phyloP scores from a whole-genome alignment of 2,329 filamentous ascomycete genomes.

The Colletotrichum gigasporum region DNA sequence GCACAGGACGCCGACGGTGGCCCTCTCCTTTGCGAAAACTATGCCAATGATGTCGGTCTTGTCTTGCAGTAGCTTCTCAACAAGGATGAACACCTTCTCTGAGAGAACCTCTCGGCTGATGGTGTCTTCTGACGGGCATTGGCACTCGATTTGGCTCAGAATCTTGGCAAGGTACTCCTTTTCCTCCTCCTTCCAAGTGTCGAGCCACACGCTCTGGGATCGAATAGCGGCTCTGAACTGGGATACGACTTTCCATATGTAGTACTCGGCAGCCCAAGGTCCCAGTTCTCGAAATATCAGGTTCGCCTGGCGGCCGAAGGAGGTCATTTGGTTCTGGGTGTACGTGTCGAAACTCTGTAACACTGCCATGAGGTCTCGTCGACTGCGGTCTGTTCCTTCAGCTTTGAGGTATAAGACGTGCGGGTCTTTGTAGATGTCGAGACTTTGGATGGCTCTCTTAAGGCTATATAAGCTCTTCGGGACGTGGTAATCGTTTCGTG shows the following conservation, averaged over 20 bases:
- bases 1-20: slow-evolving; percentile 67
- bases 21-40: slow-evolving; percentile 73
- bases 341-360: slow-evolving; percentile 59
- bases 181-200: slow-evolving; percentile 58
- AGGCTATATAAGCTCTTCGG: slow-evolving; percentile 54
- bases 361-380: slow-evolving; percentile 47
- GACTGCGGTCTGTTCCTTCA: slow-evolving; percentile 51
- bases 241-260: slow-evolving; percentile 61
- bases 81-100: slow-evolving; percentile 64
- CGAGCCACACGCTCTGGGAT: slow-evolving; percentile 39
- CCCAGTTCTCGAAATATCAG: slow-evolving; percentile 69
- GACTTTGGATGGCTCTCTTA: slow-evolving; percentile 44
- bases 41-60: slow-evolving; percentile 63
- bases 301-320: slow-evolving; percentile 58
- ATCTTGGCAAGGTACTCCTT: slow-evolving; percentile 63
- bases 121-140: slow-evolving; percentile 31
- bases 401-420: slow-evolving; percentile 58
- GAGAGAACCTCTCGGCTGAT: slow-evolving; percentile 52
- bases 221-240: slow-evolving; percentile 38
- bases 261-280: slow-evolving; percentile 74
- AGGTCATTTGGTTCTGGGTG: slow-evolving; percentile 63
- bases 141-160: slow-evolving; percentile 48
- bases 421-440: slow-evolving; percentile 71
- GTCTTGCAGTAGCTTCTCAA: slow-evolving; percentile 58
- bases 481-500: slow-evolving; percentile 35